Percentiles rank a stretch among this genome's conserved stretches.
These are phyloP conservation scores for Akanthomyces dipterigenus DNA, from an alignment of 2,329 filamentous ascomycete species.

Conservation along the genomic window DNA sequence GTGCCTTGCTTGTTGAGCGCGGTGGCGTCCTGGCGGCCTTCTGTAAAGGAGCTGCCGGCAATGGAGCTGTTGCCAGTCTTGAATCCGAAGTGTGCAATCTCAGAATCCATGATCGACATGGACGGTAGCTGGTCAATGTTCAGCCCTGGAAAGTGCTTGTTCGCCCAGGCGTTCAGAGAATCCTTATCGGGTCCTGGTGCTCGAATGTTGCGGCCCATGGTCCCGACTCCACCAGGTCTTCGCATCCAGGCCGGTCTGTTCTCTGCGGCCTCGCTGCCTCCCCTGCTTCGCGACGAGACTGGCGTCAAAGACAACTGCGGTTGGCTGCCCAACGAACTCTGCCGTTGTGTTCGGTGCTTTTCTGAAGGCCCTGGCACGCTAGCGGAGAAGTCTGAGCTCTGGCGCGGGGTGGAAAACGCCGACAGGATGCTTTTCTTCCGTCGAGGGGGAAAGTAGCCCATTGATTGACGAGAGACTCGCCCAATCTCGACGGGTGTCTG, in stretches of 20 bases:
- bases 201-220: constrained; percentile 63
- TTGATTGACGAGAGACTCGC: constrained; percentile 68
- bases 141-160: constrained; percentile 73
- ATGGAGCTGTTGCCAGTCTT: constrained; percentile 33
- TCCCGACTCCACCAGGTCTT: constrained; percentile 83
- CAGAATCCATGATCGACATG: constrained; percentile 57
- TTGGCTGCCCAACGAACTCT: constrained; percentile 34
- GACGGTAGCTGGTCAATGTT: constrained; percentile 62
- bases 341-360: constrained; percentile 32
- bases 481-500: constrained; percentile 73
- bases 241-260: constrained; percentile 57
- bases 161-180: constrained; percentile 75
- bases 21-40: constrained; percentile 37
- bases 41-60: constrained; percentile 45
- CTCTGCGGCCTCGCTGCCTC: constrained; percentile 33
- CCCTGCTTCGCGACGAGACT: constrained; percentile 29
- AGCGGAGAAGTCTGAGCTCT: constrained; percentile 55
- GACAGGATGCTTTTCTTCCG: constrained; percentile 76
- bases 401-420: constrained; percentile 58
- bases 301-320: constrained; percentile 28
- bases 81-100: constrained; percentile 53
- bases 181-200: constrained; percentile 79
- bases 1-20: constrained; percentile 40
- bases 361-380: constrained; percentile 30
- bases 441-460: constrained; percentile 88